phyloP scores from a whole-genome alignment of 2,329 filamentous ascomycete species.

The Cladosporium sp. region DNA sequence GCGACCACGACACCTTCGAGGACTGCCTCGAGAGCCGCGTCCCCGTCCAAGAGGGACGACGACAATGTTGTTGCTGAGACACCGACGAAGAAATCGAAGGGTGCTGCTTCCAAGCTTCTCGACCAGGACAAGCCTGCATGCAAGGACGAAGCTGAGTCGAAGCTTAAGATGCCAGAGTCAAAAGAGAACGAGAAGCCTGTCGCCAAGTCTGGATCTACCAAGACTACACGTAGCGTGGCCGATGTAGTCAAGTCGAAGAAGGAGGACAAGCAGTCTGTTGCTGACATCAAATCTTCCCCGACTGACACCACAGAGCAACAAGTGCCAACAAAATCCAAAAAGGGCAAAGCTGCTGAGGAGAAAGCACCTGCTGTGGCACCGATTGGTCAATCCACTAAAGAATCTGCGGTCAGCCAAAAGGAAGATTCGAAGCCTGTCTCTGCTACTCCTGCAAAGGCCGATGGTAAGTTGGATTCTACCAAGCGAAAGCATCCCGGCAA shows the following conservation, averaged over 20 bases:
- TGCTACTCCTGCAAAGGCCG: constrained; percentile 10
- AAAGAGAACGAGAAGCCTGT: constrained; percentile 27
- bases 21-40: constrained; percentile 18
- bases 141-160: neutral
- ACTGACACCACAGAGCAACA: neutral
- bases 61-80: constrained; percentile 26
- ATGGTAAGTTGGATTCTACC: constrained; percentile 28
- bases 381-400: neutral
- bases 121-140: neutral
- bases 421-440: neutral
- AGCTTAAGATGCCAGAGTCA: neutral
- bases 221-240: constrained; percentile 11
- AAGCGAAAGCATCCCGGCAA: constrained; percentile 49
- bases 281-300: neutral
- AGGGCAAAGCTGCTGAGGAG: constrained; percentile 7
- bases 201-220: constrained; percentile 24
- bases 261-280: neutral
- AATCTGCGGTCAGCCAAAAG: neutral
- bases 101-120: constrained; percentile 5
- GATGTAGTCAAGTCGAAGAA: constrained; percentile 18
- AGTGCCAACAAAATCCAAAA: neutral
- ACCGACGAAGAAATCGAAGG: constrained; percentile 26
- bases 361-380: neutral
- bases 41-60: constrained; percentile 27
- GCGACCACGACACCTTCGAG: constrained; percentile 37